These are phyloP conservation scores for Rickenella mellea DNA, from an alignment of 768 basidiomycete genomes.

Conservation along the genomic window DNA sequence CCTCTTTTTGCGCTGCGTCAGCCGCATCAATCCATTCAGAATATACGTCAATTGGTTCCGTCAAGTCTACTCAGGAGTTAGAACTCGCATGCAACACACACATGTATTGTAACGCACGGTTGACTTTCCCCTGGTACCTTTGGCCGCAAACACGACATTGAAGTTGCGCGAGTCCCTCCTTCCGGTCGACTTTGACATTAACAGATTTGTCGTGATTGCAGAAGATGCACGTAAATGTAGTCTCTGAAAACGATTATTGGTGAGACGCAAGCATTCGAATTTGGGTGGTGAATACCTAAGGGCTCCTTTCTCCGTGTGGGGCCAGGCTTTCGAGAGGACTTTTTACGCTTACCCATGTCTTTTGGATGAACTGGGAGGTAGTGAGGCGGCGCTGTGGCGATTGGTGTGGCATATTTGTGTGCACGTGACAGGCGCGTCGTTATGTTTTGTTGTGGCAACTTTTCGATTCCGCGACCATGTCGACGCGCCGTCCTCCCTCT, in stretches of 20 bases:
- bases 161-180: constrained; percentile 74
- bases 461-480: constrained; percentile 32
- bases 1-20: constrained; percentile 68
- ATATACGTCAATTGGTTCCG: constrained; percentile 83
- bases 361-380: constrained; percentile 7
- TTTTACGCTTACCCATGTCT: constrained; percentile 84
- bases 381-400: no score
- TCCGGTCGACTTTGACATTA: constrained; percentile 75
- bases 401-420: no score
- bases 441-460: constrained; percentile 9
- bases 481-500: constrained; percentile 48
- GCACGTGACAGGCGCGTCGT: constrained; percentile 25
- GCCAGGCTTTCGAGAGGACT: constrained; percentile 74
- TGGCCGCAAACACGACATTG: constrained; percentile 83
- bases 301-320: constrained; percentile 59
- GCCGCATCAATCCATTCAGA: constrained; percentile 90
- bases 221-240: constrained; percentile 78
- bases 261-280: constrained; percentile 2
- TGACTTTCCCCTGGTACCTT: constrained; percentile 78
- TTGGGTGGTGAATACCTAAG: constrained; percentile 38
- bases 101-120: constrained; percentile 43
- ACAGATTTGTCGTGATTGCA: constrained; percentile 89
- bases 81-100: constrained; percentile 11
- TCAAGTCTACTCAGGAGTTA: constrained; percentile 48
- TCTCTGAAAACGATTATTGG: constrained; percentile 37